Conservation (phyloP, 2,329 filamentous ascomycete genomes). For the Phyllosticta citrichinensis region DNA sequence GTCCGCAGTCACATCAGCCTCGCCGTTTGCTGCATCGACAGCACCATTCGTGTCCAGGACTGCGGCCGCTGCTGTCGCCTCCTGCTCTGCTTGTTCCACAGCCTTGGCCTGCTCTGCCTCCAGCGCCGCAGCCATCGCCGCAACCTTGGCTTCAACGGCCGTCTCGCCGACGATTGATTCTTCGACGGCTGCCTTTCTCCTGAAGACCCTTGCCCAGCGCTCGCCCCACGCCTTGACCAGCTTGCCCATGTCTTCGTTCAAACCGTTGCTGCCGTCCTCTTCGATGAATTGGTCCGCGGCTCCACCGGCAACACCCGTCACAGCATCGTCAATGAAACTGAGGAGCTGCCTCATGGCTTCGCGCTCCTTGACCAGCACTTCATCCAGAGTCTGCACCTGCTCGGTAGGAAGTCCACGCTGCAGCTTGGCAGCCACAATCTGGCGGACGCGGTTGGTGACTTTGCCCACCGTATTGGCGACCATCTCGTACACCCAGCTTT, state of each 20-base stretch:
- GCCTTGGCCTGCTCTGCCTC: neutral
- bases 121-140: conserved; percentile 12
- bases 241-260: conserved; percentile 38
- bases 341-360: conserved; percentile 72
- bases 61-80: conserved; percentile 1
- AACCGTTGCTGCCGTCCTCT: conserved; percentile 43
- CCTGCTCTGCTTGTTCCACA: neutral
- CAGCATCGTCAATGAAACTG: conserved; percentile 65
- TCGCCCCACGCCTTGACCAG: conserved; percentile 71
- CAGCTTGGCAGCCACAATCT: conserved; percentile 59
- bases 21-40: conserved; percentile 2
- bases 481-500: conserved; percentile 78
- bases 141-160: conserved; percentile 38
- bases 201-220: conserved; percentile 79
- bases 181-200: conserved; percentile 73
- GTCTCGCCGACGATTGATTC: conserved; percentile 57
- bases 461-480: conserved; percentile 81
- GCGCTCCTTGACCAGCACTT: conserved; percentile 59
- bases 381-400: conserved; percentile 51
- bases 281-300: conserved; percentile 69
- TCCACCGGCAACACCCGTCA: conserved; percentile 61
- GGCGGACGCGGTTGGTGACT: conserved; percentile 75
- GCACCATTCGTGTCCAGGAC: neutral
- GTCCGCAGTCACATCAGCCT: neutral
- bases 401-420: conserved; percentile 47